A percentile compares a stretch with the other conserved stretches of the same genome.
Conservation (phyloP, 108 stramenopile species). For the Cylindrotheca fusiformis region DNA sequence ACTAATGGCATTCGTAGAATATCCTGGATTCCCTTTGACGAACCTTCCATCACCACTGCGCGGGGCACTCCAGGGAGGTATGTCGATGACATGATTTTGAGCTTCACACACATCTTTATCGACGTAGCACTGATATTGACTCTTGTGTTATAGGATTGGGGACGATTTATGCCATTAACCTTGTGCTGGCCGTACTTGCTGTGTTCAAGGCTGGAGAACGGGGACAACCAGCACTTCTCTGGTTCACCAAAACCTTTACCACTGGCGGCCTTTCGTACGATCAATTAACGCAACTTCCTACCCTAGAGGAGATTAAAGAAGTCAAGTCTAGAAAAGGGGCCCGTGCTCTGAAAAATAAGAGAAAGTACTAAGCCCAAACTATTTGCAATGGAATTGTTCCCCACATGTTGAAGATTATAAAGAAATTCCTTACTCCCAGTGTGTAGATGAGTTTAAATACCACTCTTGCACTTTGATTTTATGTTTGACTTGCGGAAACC, state of each 20-base stretch:
- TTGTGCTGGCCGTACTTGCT: conserved; percentile 69
- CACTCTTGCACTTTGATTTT: too few relatives aligned
- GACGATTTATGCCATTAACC: conserved; percentile 70
- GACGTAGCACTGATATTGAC: too few relatives aligned
- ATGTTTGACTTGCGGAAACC: too few relatives aligned
- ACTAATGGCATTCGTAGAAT: conserved; percentile 83
- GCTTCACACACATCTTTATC: not conserved
- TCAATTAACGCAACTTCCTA: conserved; percentile 82
- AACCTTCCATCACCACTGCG: conserved; percentile 78
- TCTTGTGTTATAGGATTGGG: conserved; percentile 49
- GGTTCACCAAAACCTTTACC: conserved; percentile 76
- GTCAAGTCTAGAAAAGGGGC: conserved; percentile 32
- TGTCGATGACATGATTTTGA: conserved; percentile 13
- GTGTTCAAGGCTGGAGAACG: conserved; percentile 64
- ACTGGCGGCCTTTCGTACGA: conserved; percentile 87
- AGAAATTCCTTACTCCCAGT: too few relatives aligned
- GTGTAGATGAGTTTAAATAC: too few relatives aligned
- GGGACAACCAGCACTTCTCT: conserved; percentile 60
- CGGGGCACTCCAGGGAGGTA: conserved; percentile 77
- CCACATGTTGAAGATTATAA: too few relatives aligned
- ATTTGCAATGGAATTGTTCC: not conserved
- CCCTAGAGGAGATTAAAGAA: conserved; percentile 51
- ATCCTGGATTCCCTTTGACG: conserved; percentile 88
- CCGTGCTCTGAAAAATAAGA: conserved; percentile 51
- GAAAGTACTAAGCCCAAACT: conserved; percentile 25